These are phyloP conservation scores for Aspergillus sergii DNA, from an alignment of 2,329 filamentous ascomycete genomes.

Conservation along the genomic window DNA sequence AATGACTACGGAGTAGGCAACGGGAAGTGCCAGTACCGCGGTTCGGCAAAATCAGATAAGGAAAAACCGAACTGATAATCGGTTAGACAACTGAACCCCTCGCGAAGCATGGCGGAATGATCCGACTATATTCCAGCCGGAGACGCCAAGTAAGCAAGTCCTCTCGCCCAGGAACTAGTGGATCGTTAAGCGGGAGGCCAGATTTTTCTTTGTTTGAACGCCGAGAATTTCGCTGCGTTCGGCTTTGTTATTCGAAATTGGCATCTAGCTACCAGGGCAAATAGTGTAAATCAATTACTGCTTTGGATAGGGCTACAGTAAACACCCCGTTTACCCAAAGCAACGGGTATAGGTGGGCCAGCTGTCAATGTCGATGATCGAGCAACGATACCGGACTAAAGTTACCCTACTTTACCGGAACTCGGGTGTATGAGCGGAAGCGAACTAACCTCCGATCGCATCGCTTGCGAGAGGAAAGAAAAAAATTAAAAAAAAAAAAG, in stretches of 20 bases:
- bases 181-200: background rate
- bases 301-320: background rate
- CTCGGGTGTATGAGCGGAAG: background rate
- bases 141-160: background rate
- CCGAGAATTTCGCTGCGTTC: background rate
- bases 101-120: background rate
- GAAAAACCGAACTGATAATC: background rate
- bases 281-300: background rate
- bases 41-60: background rate
- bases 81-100: background rate
- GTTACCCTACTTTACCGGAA: background rate
- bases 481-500: background rate
- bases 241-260: background rate
- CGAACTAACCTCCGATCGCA: background rate
- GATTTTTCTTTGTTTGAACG: background rate
- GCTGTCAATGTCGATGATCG: background rate
- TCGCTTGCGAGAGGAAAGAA: background rate
- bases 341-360: background rate
- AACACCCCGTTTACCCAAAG: background rate
- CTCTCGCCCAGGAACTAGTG: background rate
- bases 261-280: background rate
- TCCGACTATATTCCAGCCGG: background rate
- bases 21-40: background rate
- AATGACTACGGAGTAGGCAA: background rate
- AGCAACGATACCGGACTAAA: background rate